Evolutionary conservation across 2,329 filamentous ascomycete genomes (phyloP).

Genomic region (Venturia aucupariae): DNA sequence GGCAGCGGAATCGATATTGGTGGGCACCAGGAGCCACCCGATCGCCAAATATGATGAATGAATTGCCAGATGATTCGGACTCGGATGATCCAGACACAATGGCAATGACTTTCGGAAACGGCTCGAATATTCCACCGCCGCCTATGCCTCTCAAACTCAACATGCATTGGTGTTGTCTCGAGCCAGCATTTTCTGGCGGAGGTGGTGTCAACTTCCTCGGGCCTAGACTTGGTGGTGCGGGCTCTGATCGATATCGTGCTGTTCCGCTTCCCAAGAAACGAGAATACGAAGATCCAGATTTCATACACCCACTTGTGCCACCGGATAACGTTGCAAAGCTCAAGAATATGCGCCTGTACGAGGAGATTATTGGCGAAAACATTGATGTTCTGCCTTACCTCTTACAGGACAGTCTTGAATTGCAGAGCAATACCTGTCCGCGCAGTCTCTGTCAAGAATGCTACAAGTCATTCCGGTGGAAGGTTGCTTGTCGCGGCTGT

Average conservation of each 20-base stretch:
- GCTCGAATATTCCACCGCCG: slow-evolving; percentile 28
- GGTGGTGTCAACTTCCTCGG: slow-evolving; percentile 49
- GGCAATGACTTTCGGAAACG: slow-evolving; percentile 15
- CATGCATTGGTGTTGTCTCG: slow-evolving; percentile 52
- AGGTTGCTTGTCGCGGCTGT: slow-evolving; percentile 49
- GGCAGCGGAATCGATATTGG: slow-evolving; percentile 40
- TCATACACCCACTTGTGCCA: slow-evolving; percentile 35
- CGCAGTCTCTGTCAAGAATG: slow-evolving; percentile 50
- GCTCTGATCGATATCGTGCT: slow-evolving; percentile 47
- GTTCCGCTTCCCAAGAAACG: slow-evolving; percentile 46
- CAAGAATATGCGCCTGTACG: slow-evolving; percentile 33
- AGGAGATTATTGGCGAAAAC: slow-evolving; percentile 32
- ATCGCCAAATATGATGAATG: slow-evolving; percentile 51
- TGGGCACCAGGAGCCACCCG: slow-evolving; percentile 48
- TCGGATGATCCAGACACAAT: slow-evolving; percentile 27
- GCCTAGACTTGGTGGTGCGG: slow-evolving; percentile 35
- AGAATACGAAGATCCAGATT: slow-evolving; percentile 49
- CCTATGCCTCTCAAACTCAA: slow-evolving; percentile 38
- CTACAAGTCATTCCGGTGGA: slow-evolving; percentile 49
- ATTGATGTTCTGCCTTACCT: slow-evolving; percentile 29
- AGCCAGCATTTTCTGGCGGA: slow-evolving; percentile 50
- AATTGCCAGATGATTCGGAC: slow-evolving; percentile 33
- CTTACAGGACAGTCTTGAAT: slow-evolving; percentile 33
- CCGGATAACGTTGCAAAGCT: slow-evolving; percentile 33
- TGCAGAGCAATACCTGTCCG: slow-evolving; percentile 39